Base-by-base conservation (phyloP, 257 asterid species). In the Solanum habrochaites region DNA sequence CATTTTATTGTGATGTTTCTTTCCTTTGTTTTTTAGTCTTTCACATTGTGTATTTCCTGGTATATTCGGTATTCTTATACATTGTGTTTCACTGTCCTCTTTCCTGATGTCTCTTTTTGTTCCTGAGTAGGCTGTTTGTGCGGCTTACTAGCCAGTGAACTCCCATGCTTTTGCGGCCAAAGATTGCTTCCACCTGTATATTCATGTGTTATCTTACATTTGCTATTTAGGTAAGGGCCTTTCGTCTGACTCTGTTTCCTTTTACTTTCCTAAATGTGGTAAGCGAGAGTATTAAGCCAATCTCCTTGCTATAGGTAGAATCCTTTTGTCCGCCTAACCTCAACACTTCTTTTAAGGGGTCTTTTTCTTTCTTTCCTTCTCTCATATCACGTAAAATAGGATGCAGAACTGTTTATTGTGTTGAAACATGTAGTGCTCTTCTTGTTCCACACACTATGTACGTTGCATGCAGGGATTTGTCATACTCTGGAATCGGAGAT, bases 381-480 rank as follows among this genome's bases (percentile, higher is more conserved):
- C 64, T 78, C 40, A 27, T 15, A n/a, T 78, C 25, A 14, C 15
- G 64, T 78, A 27, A 60, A 31, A 85, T 75, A 47, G 64, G 45
- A 70, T 67, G 42, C 70, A 66, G 87, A 85, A 90, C 27, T 40
- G 88, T 62, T 78, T 85, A 49, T 77, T 37, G 52, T 82, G 62
- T 82, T 52, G 56, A 64, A 85, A 71, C 35, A 6, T 85, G 37
- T 66, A 27, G 10, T n/a, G 25, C 31, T 66, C 56, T 75, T 60
- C 6, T n/a, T n/a, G 45, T 27, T 66, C n/a, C 87, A 56, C 49
- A 25, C 83, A 13, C n/a, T 78, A 40, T 8, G 16, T 78, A 37
- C 66, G 82, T 62, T 27, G 85, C 90, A 67, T 88, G 88, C 91
- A 94, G 98, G 89, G 92, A 87, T 86, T 88, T 67, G 21, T 85